A percentile compares a stretch with the other conserved stretches of the same genome.
Conservation (phyloP, 1,139 yeast species). For the Kurtzmaniella quercitrusa region DNA sequence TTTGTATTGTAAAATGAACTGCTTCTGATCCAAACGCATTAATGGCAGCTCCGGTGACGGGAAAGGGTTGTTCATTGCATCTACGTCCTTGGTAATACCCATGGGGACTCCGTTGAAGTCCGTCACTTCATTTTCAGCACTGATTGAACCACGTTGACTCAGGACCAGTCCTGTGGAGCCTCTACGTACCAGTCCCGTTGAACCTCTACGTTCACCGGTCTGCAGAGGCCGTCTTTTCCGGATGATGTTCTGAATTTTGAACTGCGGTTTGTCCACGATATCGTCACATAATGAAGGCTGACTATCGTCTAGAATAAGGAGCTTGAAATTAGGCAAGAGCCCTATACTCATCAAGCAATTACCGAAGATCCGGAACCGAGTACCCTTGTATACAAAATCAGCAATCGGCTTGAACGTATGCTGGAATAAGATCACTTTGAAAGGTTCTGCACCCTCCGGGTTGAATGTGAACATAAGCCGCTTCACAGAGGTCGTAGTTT, state of each 20-base stretch:
- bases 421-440: constrained; percentile 30
- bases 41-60: constrained; percentile 24
- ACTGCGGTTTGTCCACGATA: constrained; percentile 26
- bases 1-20: constrained; percentile 7
- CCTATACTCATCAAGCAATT: constrained; percentile 30
- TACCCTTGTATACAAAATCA: constrained; percentile 34
- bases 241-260: constrained; percentile 24
- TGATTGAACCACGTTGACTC: background rate
- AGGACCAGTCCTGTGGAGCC: background rate
- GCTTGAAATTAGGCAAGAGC: constrained; percentile 30
- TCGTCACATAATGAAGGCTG: constrained; percentile 36
- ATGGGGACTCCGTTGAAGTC: background rate
- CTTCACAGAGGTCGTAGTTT: constrained; percentile 23
- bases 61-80: constrained; percentile 21
- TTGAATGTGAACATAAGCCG: constrained; percentile 28
- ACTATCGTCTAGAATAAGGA: constrained; percentile 30
- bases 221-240: constrained; percentile 11
- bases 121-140: background rate
- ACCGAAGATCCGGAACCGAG: constrained; percentile 39
- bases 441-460: constrained; percentile 12
- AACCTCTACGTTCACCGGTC: constrained; percentile 6
- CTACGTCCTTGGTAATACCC: background rate
- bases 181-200: constrained; percentile 2
- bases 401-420: constrained; percentile 37
- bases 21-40: constrained; percentile 10